Conservation (phyloP, 441 rosid species). For the Metrosideros polymorpha region DNA sequence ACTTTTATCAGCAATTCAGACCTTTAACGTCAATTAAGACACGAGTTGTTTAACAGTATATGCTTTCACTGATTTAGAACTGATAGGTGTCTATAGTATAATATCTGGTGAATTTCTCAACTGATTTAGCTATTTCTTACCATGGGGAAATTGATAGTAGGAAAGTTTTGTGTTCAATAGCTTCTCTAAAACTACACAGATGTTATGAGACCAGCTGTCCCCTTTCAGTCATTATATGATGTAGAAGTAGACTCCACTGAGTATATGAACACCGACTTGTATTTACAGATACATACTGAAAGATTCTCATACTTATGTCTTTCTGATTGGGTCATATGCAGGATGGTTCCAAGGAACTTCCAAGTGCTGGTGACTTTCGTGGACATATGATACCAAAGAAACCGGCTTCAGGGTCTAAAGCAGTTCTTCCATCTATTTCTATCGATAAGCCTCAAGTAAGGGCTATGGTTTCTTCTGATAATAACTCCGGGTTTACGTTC, state of each 20-base stretch:
- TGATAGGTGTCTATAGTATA: neutral
- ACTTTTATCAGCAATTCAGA: neutral
- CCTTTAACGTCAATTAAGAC: neutral
- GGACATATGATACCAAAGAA: slow-evolving; percentile 20
- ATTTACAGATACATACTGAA: neutral
- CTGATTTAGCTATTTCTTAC: neutral
- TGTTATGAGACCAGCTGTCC: neutral
- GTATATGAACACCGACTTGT: neutral
- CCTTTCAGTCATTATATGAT: neutral
- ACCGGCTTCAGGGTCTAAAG: slow-evolving; percentile 43
- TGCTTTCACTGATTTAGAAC: neutral
- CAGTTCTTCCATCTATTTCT: slow-evolving; percentile 46
- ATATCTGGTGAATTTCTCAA: neutral
- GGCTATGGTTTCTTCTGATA: slow-evolving; percentile 42
- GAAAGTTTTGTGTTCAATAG: neutral
- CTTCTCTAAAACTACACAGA: neutral
- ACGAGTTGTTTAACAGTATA: neutral
- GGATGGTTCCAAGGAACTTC: slow-evolving; percentile 23
- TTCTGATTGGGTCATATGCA: slow-evolving; percentile 8
- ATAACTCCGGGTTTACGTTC: slow-evolving; percentile 51
- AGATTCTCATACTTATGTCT: neutral
- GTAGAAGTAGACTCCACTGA: neutral
- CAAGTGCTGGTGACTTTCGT: slow-evolving; percentile 16
- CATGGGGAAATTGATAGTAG: neutral
- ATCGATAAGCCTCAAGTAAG: slow-evolving; percentile 39